Base-by-base conservation (phyloP, 2,329 filamentous ascomycete species). In the Penicillium italicum region DNA sequence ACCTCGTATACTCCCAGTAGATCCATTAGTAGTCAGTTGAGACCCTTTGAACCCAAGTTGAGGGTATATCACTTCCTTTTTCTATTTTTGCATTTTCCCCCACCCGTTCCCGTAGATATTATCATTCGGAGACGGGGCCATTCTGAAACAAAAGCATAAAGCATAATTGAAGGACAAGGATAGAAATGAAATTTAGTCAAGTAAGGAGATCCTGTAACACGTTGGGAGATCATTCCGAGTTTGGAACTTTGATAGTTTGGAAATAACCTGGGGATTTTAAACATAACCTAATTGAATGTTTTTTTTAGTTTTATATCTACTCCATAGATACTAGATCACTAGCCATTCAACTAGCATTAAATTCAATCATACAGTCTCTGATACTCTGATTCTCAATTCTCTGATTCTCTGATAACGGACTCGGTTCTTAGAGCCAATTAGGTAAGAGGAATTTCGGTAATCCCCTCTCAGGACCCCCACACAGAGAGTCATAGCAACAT, bases 401-500 rank as follows among this genome's bases (percentile, higher is more conserved):
- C 28, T 30, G 28, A 7, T 30, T 30, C 28, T 42, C 40, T 31
- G 42, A 45, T 49, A 47, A 42, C 51, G 30, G 9, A 22, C 22
- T 37, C 51, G 22, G 44, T 41, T 49, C 28, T 37, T n/a, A 11
- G 34, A 26, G 38, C 62, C 62, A 64, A 64, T 64, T 61, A 64
- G 62, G 58, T 61, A 61, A 62, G 55, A 48, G 30, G 45, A 38
- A 54, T 46, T 43, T 47, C 59, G 50, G 52, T 24, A 48, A 50
- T 47, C 55, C 33, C 49, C 49, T 34, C 57, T n/a, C n/a, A n/a
- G n/a, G 42, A n/a, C 53, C 57, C 59, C 57, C 57, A 57, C 57
- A 59, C 50, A 45, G 41, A 40, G 50, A 57, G 43, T 38, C 31
- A 30, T 31, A 50, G 9, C 47, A 24, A 45, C 43, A 53, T 47